Conservation (phyloP, 2,329 filamentous ascomycete genomes). For the Trichoderma hamatum region DNA sequence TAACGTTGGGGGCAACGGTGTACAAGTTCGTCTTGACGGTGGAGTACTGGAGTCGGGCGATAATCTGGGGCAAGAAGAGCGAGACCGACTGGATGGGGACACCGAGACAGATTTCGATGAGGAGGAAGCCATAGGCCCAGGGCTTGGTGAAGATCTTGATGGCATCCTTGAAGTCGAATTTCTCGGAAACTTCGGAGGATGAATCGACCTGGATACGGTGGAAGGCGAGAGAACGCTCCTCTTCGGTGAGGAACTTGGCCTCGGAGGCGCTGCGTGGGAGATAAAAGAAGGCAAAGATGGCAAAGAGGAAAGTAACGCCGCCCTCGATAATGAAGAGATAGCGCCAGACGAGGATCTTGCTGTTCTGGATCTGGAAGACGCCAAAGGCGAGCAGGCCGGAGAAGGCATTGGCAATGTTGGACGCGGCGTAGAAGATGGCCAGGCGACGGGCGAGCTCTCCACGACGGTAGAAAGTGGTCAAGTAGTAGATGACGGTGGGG, state of each 20-base stretch:
- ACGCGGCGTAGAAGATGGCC: constrained; percentile 75
- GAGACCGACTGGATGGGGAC: constrained; percentile 60
- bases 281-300: constrained; percentile 69
- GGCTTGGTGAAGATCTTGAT: constrained; percentile 56
- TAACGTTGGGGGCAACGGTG: constrained; percentile 78
- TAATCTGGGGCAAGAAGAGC: constrained; percentile 60
- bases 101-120: constrained; percentile 62
- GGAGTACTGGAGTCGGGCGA: constrained; percentile 51
- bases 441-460: constrained; percentile 49
- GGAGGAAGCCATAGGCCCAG: constrained; percentile 52
- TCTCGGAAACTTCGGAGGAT: constrained; percentile 61
- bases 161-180: constrained; percentile 55
- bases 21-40: constrained; percentile 72
- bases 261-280: constrained; percentile 66
- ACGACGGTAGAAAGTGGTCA: constrained; percentile 55
- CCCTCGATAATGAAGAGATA: constrained; percentile 60
- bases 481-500: constrained; percentile 56
- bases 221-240: constrained; percentile 69
- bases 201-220: constrained; percentile 77
- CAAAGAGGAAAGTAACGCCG: constrained; percentile 60
- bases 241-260: constrained; percentile 65
- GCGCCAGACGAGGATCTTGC: constrained; percentile 48
- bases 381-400: constrained; percentile 53
- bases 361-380: constrained; percentile 50
- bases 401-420: constrained; percentile 69